These are phyloP conservation scores for Arachis monticola DNA, from an alignment of 331 rosid species.

Conservation along the genomic window DNA sequence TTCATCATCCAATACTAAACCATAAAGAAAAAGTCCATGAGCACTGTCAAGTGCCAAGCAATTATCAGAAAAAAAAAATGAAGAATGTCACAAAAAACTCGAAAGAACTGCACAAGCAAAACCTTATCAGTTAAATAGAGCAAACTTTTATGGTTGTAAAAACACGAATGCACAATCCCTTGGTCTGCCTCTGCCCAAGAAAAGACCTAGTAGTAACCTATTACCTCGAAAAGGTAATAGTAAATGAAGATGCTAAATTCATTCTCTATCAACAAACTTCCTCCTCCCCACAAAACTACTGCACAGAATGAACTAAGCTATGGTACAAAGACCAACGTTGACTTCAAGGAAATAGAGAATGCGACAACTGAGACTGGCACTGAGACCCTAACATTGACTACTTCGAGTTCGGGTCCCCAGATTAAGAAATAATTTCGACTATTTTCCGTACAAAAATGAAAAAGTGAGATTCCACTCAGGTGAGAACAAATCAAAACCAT, in stretches of 20 bases:
- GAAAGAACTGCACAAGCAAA: neutral
- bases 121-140: neutral
- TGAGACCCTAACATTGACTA: neutral
- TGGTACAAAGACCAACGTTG: neutral
- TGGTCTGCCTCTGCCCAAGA: neutral
- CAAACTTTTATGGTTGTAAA: conserved; percentile 10
- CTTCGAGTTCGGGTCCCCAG: neutral
- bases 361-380: neutral
- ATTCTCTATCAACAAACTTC: neutral
- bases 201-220: conserved; percentile 1
- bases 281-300: neutral
- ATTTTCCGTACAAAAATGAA: neutral
- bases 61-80: neutral
- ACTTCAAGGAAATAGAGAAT: neutral
- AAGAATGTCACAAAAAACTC: conserved; percentile 7
- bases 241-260: conserved; percentile 12
- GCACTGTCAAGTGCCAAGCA: conserved; percentile 13
- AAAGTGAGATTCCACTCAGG: neutral
- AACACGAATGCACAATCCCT: neutral
- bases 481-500: conserved; percentile 24
- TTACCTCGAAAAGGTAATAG: conserved; percentile 27
- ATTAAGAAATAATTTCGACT: neutral
- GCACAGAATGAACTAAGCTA: conserved; percentile 16
- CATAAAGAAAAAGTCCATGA: neutral
- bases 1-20: neutral